Evolutionary conservation across 352 stramenopile species (phyloP).

Genomic region (Globisporangium viniferum): DNA sequence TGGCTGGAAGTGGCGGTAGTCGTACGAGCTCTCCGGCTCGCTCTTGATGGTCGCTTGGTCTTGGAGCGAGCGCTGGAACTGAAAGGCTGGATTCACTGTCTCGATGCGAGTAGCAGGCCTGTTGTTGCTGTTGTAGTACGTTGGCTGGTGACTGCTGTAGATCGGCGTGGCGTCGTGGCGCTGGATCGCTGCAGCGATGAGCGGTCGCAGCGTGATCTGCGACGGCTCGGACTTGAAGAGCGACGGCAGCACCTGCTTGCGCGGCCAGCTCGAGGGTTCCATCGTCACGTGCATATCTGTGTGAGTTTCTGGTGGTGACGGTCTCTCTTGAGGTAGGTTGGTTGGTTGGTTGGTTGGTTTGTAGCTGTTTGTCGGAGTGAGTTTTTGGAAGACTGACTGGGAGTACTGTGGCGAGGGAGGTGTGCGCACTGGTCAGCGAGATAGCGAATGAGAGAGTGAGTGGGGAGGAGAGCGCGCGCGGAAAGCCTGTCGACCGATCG

Average conservation of each 20-base stretch:
- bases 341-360: too few relatives aligned
- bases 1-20: background rate
- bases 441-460: slow-evolving; percentile 1
- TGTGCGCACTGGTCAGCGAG: background rate
- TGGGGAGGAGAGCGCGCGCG: background rate
- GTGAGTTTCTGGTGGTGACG: background rate
- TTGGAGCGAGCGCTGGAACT: background rate
- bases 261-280: slow-evolving; percentile 2
- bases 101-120: background rate
- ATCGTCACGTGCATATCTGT: slow-evolving; percentile 2
- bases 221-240: slow-evolving; percentile 9
- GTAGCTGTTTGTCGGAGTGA: background rate
- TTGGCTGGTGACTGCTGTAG: background rate
- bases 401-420: background rate
- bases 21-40: slow-evolving; percentile 8
- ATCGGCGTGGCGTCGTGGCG: background rate
- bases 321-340: background rate
- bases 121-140: background rate
- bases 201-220: slow-evolving; percentile 4
- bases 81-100: background rate
- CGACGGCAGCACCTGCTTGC: slow-evolving; percentile 7
- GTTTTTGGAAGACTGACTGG: background rate
- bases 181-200: slow-evolving; percentile 1
- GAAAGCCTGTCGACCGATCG: background rate
- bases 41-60: background rate